These are phyloP conservation scores for Biscogniauxia sp. DNA, from an alignment of 2,329 filamentous ascomycete species.

Conservation along the genomic window DNA sequence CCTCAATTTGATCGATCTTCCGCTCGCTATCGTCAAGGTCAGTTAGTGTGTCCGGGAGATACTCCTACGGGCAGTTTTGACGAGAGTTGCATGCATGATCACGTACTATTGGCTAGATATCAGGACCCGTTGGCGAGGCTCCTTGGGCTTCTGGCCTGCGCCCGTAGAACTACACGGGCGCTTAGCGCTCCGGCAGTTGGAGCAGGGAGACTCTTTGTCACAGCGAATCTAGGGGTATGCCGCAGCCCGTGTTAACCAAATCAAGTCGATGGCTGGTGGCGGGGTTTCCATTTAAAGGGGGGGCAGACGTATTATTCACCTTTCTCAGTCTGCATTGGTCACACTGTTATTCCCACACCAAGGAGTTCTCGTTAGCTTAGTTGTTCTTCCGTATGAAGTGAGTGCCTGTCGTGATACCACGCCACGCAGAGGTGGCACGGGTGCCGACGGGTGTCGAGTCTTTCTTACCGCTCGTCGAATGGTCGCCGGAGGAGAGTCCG, in stretches of 20 bases:
- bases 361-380: background rate
- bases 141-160: constrained; percentile 52
- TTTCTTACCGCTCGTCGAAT: constrained; percentile 41
- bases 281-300: background rate
- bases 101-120: constrained; percentile 61
- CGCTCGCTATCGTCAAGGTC: constrained; percentile 40
- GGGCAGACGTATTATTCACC: constrained; percentile 24
- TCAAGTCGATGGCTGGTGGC: background rate
- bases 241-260: constrained; percentile 4
- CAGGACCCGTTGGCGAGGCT: constrained; percentile 54
- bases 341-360: constrained; percentile 32
- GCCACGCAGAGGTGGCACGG: background rate
- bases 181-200: constrained; percentile 54
- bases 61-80: background rate
- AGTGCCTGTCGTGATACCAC: background rate
- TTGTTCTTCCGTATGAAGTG: background rate
- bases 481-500: constrained; percentile 34
- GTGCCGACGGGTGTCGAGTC: constrained; percentile 34
- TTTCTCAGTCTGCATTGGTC: constrained; percentile 40
- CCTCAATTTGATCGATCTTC: constrained; percentile 46
- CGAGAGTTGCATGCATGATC: background rate
- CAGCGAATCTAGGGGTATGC: constrained; percentile 50
- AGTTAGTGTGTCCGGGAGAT: background rate
- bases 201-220: constrained; percentile 57
- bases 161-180: constrained; percentile 55